A percentile compares a stretch with the other conserved stretches of the same genome.
These are phyloP conservation scores for Antitrichia curtipendula DNA, from an alignment of 225 moss, liverwort and hornwort species.

Conservation along the genomic window DNA sequence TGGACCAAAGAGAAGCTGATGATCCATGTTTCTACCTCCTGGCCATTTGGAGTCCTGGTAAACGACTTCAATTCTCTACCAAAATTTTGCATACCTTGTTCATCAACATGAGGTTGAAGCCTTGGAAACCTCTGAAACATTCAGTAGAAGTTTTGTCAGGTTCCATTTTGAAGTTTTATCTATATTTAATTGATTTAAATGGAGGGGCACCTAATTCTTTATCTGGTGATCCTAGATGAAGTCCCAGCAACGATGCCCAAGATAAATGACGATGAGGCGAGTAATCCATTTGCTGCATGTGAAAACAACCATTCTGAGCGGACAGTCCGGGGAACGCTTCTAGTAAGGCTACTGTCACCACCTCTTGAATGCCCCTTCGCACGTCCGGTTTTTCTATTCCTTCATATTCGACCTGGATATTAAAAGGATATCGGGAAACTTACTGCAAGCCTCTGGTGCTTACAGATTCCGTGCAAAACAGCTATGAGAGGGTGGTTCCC, in stretches of 20 bases:
- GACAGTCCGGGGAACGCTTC: conserved; percentile 60
- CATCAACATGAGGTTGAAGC: neutral
- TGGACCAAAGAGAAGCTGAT: conserved; percentile 57
- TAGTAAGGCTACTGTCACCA: conserved; percentile 27
- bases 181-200: neutral
- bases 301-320: neutral
- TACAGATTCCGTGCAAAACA: conserved; percentile 84
- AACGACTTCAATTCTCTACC: neutral
- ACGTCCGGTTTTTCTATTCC: neutral
- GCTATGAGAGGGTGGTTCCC: conserved; percentile 85
- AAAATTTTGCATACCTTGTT: neutral
- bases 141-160: neutral
- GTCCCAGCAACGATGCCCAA: conserved; percentile 38
- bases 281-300: conserved; percentile 36
- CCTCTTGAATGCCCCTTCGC: neutral
- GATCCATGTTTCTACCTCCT: conserved; percentile 80
- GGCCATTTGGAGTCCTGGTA: conserved; percentile 86
- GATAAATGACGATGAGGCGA: conserved; percentile 33
- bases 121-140: neutral
- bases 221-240: conserved; percentile 24
- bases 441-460: neutral
- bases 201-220: neutral
- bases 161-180: neutral
- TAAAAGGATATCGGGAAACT: neutral
- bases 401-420: neutral